phyloP scores from a whole-genome alignment of 2,329 filamentous ascomycete genomes.

The Cyphellophora europaea region DNA sequence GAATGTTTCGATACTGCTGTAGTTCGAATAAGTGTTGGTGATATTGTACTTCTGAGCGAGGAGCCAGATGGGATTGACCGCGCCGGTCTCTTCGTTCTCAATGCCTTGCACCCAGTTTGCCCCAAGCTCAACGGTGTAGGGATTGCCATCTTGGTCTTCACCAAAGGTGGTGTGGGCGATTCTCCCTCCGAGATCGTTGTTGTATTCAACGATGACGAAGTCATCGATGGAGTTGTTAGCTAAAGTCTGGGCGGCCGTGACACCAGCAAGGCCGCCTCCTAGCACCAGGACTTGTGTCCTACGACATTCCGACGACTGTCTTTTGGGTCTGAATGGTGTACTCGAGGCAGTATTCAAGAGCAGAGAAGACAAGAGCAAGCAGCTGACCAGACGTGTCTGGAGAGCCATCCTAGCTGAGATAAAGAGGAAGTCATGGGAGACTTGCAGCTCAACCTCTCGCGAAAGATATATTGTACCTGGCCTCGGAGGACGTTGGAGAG shows the following conservation, averaged over 20 bases:
- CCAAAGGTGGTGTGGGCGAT: conserved; percentile 51
- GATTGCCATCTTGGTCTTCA: conserved; percentile 36
- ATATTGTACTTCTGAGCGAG: conserved; percentile 51
- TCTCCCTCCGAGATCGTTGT: conserved; percentile 53
- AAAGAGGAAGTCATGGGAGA: no score
- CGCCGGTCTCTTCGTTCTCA: neutral
- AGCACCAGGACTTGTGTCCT: neutral
- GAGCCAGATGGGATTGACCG: conserved; percentile 53
- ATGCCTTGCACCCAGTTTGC: conserved; percentile 51
- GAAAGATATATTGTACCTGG: no score
- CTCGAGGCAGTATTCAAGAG: neutral
- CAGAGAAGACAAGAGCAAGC: no score
- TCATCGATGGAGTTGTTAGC: conserved; percentile 52
- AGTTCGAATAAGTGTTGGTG: conserved; percentile 49
- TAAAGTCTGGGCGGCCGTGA: conserved; percentile 41
- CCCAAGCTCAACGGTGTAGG: conserved; percentile 54
- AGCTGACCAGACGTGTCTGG: no score
- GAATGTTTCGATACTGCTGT: conserved; percentile 49
- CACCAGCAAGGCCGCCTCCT: conserved; percentile 1
- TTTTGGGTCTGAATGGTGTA: neutral
- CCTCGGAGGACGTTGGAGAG: no score
- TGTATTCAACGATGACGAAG: conserved; percentile 58
- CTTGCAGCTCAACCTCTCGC: no score
- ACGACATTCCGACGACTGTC: neutral
- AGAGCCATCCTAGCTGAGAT: no score